A percentile compares a stretch with the other conserved stretches of the same genome.
Conservation (phyloP, 2,329 filamentous ascomycete species). For the Dactylonectria estremocensis region DNA sequence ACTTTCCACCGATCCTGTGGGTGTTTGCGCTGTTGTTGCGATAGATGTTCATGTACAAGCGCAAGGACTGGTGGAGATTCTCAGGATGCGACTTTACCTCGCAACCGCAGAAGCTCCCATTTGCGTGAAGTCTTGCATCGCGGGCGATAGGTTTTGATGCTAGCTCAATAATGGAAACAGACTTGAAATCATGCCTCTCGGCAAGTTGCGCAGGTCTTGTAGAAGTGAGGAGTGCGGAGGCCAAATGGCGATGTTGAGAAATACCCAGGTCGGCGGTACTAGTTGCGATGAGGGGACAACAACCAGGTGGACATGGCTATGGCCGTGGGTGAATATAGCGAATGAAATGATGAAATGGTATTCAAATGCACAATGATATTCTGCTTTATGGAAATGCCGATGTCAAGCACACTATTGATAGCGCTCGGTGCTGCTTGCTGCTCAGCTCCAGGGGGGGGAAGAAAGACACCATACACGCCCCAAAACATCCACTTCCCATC, state of each 20-base stretch:
- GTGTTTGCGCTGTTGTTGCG: conserved; percentile 48
- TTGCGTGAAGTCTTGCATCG: conserved; percentile 44
- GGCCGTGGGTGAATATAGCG: not conserved
- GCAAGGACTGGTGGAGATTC: conserved; percentile 57
- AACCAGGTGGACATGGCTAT: not conserved
- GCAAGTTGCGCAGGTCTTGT: not conserved
- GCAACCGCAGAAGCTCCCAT: conserved; percentile 53
- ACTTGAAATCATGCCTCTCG: not conserved
- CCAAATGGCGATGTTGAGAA: not conserved
- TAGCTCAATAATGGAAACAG: not conserved
- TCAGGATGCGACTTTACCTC: conserved; percentile 50
- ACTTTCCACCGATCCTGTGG: conserved; percentile 50
- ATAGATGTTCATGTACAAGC: conserved; percentile 53
- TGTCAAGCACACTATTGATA: not conserved
- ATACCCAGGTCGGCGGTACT: not conserved
- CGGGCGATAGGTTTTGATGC: not conserved
- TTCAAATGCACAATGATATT: not conserved
- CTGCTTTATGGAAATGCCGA: not conserved
- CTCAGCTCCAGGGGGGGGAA: too few species aligned
- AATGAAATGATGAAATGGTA: not conserved
- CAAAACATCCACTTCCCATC: too few species aligned
- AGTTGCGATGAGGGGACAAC: not conserved
- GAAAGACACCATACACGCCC: too few species aligned
- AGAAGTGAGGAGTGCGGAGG: not conserved
- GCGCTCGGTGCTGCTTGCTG: too few species aligned